Base-by-base conservation (phyloP, 1,284 basidiomycete genomes). In the Pisolithus thermaeus region DNA sequence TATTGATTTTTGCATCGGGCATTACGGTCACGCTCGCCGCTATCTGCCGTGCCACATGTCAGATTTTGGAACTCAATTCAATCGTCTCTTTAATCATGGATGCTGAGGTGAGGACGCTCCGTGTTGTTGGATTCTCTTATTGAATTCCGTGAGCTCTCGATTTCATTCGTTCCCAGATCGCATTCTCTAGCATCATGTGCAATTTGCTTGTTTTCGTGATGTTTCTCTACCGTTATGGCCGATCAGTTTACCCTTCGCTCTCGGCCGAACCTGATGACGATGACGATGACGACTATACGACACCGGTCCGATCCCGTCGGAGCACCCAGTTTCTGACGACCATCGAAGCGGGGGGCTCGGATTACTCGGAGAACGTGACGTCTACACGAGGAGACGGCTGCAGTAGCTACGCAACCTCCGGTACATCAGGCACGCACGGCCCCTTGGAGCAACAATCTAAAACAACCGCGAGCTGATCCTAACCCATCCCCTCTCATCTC, bases 151-250 rank as follows among this genome's bases (percentile, higher is more conserved):
- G 18, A 30, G 2, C 7, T 39, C 2, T n/a, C 8, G 8, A 16
- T 18, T 4, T 1, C 23, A 8, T 14, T 28, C 5, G 3, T 1
- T 28, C 4, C 22, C 18, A 63, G 63, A 16, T 54, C 8, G 46
- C 52, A 11, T 23, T 61, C 4, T 55, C 59, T 3, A 44, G 64
- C 14, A 27, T 66, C 23, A 56, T 66, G 11, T 66, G 63, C 28
- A 66, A 66, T 32, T 20, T 64, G 18, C 54, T 66, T 25, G 63
- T 65, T 25, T 50, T 62, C 44, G 63, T 65, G 30, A 62, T 63
- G 0, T 56, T 51, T 20, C 14, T 53, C 3, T 66, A 60, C 47
- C 59, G 59, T 36, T 43, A 43, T 27, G 41, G 41, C 12, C 23
- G 22, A 28, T 18, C 41, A 18, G 16, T 23, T 27, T 23, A 7